Percentiles rank a stretch among this genome's conserved stretches.
Evolutionary conservation across 805 yeast genomes (phyloP).

Genomic region (Wickerhamiella bombiphila): DNA sequence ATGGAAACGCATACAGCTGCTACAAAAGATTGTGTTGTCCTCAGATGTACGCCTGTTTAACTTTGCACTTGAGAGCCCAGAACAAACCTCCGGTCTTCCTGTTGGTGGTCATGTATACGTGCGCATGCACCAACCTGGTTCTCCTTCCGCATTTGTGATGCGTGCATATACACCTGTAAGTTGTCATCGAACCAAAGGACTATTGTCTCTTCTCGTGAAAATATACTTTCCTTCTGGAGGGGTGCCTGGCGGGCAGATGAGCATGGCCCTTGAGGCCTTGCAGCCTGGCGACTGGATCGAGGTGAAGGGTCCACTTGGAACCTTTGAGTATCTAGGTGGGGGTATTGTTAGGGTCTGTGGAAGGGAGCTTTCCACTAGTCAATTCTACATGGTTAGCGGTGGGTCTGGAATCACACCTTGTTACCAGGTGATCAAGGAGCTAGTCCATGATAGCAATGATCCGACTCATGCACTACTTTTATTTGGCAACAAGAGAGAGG

Average conservation of each 20-base stretch:
- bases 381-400: constrained; percentile 40
- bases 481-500: constrained; percentile 31
- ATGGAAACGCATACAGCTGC: constrained; percentile 20
- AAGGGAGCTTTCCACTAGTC: constrained; percentile 2
- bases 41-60: constrained; percentile 22
- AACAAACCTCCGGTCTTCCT: constrained; percentile 24
- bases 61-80: constrained; percentile 21
- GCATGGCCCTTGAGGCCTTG: constrained; percentile 20
- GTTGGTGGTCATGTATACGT: constrained; percentile 25
- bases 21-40: constrained; percentile 18
- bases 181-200: constrained; percentile 20
- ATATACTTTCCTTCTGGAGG: constrained; percentile 23
- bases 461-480: constrained; percentile 32
- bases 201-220: constrained; percentile 23
- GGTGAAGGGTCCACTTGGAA: constrained; percentile 24
- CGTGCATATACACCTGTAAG: constrained; percentile 27
- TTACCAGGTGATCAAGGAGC: constrained; percentile 37
- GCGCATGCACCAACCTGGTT: constrained; percentile 16
- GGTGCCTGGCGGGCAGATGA: constrained; percentile 25
- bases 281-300: constrained; percentile 19
- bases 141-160: constrained; percentile 20
- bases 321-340: constrained; percentile 20
- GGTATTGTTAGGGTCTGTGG: constrained; percentile 7
- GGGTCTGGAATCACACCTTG: constrained; percentile 45
- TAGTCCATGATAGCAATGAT: constrained; percentile 32